Base-by-base conservation (phyloP, 2,329 filamentous ascomycete genomes). In the Zymoseptoria brevis region DNA sequence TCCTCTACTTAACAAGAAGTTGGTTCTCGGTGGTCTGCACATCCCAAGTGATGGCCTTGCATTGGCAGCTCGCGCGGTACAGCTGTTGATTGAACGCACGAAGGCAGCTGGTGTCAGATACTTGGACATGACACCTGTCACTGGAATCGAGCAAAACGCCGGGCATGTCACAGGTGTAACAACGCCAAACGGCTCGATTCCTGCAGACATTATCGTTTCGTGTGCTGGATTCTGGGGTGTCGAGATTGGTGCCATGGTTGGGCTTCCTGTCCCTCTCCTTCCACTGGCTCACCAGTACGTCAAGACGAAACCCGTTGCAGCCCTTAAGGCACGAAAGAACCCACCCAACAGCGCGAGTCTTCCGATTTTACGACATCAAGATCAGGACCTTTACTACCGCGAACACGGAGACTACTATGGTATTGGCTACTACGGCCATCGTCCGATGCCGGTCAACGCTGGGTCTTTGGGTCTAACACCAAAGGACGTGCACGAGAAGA, bases 171-270 rank as follows among this genome's bases (percentile, higher is more conserved):
- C 82, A 0, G 83, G 83, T 1, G 83, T 86, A 0, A 72, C 62
- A 1, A 85, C 82, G 0, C 72, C 75, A 1, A 71, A 71, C 3
- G 79, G 79, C 21, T 77, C 67, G 0, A 75, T 86, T 19, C 73
- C 80, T 0, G 83, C 83, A 0, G 84, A 87, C 57, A 81, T 86
- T 22, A 75, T 86, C 55, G 71, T 87, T 45, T 86, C 83, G 1
- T 87, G 84, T 61, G 84, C 83, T 6, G 84, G 84, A 0, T 84
- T 87, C 69, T 87, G 84, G 84, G 84, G 84, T 9, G 84, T 86
- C 7, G 83, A 87, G 67, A 75, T 87, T 6, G 84, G 84, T 21
- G 80, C 79, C 5, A 84, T 87, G 83, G 77, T 81, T 50, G 83
- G 78, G 4, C 65, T 85, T 11, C 73, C 79, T 1, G 77, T 87